These are phyloP conservation scores for Yamadazyma siamensis DNA, from an alignment of 1,139 yeast genomes.

Conservation along the genomic window DNA sequence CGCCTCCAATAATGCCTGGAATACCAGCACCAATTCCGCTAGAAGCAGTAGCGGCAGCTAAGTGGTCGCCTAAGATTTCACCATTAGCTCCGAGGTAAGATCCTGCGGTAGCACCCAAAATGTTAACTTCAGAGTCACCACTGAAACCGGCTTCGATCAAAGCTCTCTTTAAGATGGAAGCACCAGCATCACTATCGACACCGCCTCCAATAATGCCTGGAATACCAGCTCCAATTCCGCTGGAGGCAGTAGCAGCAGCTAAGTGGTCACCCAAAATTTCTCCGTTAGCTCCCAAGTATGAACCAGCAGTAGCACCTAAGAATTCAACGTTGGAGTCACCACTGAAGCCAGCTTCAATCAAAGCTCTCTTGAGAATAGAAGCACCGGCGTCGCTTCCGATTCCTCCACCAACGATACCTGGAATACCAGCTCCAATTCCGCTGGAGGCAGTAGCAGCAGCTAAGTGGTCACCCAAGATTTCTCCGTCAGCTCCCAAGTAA, in stretches of 20 bases:
- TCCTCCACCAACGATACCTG: slow-evolving; percentile 8
- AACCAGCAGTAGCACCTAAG: slow-evolving; percentile 10
- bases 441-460: slow-evolving; percentile 10
- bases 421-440: slow-evolving; percentile 8
- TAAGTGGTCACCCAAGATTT: slow-evolving; percentile 12
- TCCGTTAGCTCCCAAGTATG: slow-evolving; percentile 10
- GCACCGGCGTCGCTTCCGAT: slow-evolving; percentile 9
- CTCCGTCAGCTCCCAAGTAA: slow-evolving; percentile 11
- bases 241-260: slow-evolving; percentile 12
- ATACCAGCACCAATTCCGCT: slow-evolving; percentile 10
- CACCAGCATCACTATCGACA: slow-evolving; percentile 9
- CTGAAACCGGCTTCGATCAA: slow-evolving; percentile 13
- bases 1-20: slow-evolving; percentile 11
- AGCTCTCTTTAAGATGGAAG: slow-evolving; percentile 11
- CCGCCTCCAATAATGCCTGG: slow-evolving; percentile 10
- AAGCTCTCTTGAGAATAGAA: slow-evolving; percentile 10
- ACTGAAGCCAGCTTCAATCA: slow-evolving; percentile 11
- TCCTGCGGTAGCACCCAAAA: slow-evolving; percentile 11
- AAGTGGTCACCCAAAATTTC: slow-evolving; percentile 12
- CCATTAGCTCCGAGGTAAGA: slow-evolving; percentile 11
- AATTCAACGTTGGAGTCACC: slow-evolving; percentile 7
- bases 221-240: slow-evolving; percentile 9
- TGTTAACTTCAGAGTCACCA: slow-evolving; percentile 10
- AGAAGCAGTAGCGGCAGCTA: slow-evolving; percentile 12
- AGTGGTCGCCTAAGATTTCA: slow-evolving; percentile 12